These are phyloP conservation scores for Mrakia gelida DNA, from an alignment of 768 basidiomycete species.

Conservation along the genomic window DNA sequence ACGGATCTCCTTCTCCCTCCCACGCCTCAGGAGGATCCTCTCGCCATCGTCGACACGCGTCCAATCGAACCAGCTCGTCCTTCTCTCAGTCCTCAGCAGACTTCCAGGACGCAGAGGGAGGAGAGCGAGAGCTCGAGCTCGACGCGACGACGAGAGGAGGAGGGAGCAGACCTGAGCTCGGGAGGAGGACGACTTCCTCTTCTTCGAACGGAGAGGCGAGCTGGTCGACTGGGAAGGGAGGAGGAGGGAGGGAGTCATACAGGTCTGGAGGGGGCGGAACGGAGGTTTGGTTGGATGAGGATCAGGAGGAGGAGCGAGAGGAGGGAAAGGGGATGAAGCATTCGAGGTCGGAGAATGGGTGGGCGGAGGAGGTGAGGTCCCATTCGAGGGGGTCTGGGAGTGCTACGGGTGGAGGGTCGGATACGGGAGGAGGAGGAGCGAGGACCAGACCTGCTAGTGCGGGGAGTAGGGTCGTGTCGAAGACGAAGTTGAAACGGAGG, in stretches of 20 bases:
- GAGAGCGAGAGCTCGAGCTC: neutral
- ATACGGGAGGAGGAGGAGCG: neutral
- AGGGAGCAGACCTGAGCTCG: neutral
- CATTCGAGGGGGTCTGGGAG: neutral
- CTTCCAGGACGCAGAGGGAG: constrained; percentile 4
- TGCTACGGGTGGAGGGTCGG: no score
- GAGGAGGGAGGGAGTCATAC: neutral
- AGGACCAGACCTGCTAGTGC: neutral
- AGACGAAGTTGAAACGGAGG: constrained; percentile 15
- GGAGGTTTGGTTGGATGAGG: constrained; percentile 28
- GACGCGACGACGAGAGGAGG: constrained; percentile 1
- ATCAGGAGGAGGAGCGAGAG: neutral
- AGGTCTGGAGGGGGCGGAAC: neutral
- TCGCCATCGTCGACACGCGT: neutral
- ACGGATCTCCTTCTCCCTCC: constrained; percentile 10
- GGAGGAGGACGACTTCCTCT: neutral
- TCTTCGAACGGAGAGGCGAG: neutral
- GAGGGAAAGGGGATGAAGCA: neutral
- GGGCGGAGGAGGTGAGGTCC: neutral
- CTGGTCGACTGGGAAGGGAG: neutral
- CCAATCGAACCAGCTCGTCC: neutral
- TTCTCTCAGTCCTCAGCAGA: constrained; percentile 4
- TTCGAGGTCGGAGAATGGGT: neutral
- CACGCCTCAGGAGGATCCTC: neutral
- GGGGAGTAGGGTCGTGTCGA: neutral